Evolutionary conservation across 2,329 filamentous ascomycete species (phyloP), one percentile per base, ranked within the genome.

Genomic region (Neofusicoccum sp.): DNA sequence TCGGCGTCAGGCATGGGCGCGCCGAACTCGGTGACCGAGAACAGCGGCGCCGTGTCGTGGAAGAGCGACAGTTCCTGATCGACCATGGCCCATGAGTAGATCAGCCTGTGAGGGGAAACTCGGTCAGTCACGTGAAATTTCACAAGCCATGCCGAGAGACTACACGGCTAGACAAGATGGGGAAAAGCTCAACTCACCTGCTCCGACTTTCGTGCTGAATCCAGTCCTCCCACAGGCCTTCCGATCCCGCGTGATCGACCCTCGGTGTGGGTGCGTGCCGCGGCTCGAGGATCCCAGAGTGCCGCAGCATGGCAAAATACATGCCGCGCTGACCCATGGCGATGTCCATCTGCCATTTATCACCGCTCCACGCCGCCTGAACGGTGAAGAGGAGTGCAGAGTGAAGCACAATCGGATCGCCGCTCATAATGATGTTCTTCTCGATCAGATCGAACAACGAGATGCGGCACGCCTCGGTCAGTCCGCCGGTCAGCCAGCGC

Each of bases 291-390:
- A 88, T 84, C 24, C 87, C 86, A 0, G 86, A 86, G 70, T 90
- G 86, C 66, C 86, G 83, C 24, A 90, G 75, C 87, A 90, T 90
- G 62, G 86, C 82, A 62, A 89, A 81, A 70, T 90, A 90, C 86
- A 89, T 89, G 61, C 86, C 86, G 49, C 86, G 81, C 71, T 89
- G 88, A 31, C 87, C 87, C 86, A 89, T 89, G 43, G 86, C 84
- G 65, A 89, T 89, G 67, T 90, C 87, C 87, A 89, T 90, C 65
- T 89, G 85, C 86, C 87, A 89, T 73, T 89, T 89, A 71, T 90
- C 87, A 47, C 88, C 88, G 69, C 87, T 88, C 88, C 88, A 90
- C 1, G 86, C 86, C 6, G 86, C 87, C 28, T 89, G 80, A 1
- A 87, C 81, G 1, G 84, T 88, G 70, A 89, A 89, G 3, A 90